These are phyloP conservation scores for Mitragyna speciosa DNA, from an alignment of 257 asterid species.

Conservation along the genomic window DNA sequence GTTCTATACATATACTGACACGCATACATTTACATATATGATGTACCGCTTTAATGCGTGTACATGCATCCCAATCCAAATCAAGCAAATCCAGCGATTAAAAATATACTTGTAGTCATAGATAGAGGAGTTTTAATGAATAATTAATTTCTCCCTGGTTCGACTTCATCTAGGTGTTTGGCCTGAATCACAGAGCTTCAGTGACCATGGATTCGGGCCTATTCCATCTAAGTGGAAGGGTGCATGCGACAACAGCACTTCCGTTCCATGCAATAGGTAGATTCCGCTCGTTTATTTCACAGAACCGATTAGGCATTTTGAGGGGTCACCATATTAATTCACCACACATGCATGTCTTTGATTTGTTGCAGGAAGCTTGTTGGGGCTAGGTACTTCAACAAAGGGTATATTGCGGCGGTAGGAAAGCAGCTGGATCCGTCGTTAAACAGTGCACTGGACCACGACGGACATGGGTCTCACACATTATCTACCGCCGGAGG, in stretches of 20 bases:
- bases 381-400: slow-evolving; percentile 68
- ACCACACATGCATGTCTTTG: too few relatives aligned
- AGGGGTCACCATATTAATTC: too few relatives aligned
- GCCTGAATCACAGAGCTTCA: slow-evolving; percentile 85
- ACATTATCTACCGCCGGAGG: slow-evolving; percentile 87
- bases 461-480: slow-evolving; percentile 69
- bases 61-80: too few relatives aligned
- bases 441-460: slow-evolving; percentile 27
- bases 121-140: too few relatives aligned
- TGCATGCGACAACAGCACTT: slow-evolving; percentile 38
- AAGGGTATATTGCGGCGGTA: slow-evolving; percentile 35
- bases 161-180: slow-evolving; percentile 51
- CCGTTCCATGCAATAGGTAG: slow-evolving; percentile 61
- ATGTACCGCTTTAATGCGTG: too few relatives aligned
- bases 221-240: slow-evolving; percentile 84
- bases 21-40: too few relatives aligned
- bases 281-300: too few relatives aligned
- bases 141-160: neutral
- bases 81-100: too few relatives aligned
- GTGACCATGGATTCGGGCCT: slow-evolving; percentile 59
- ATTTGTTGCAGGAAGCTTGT: slow-evolving; percentile 54
- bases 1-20: too few relatives aligned
- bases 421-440: slow-evolving; percentile 6
- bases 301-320: too few relatives aligned
- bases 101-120: too few relatives aligned